Percentiles rank a stretch among this genome's conserved stretches.
These are phyloP conservation scores for Cyclaneusma minus DNA, from an alignment of 2,329 filamentous ascomycete genomes.

Conservation along the genomic window DNA sequence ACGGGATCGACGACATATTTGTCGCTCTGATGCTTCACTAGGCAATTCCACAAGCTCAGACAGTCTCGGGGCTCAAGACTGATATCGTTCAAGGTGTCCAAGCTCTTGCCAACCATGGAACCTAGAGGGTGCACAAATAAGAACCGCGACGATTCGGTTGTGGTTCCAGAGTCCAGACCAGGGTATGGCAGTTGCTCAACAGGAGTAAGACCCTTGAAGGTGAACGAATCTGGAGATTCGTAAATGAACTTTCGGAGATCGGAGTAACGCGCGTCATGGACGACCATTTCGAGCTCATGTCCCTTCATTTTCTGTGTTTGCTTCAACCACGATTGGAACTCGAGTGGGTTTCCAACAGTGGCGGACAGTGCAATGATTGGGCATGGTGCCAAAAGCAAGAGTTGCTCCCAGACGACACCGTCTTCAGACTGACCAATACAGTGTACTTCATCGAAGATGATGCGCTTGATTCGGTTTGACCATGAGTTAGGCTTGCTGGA, in stretches of 20 bases:
- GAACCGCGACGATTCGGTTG: slow-evolving; percentile 2
- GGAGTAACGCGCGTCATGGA: slow-evolving; percentile 55
- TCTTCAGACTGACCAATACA: slow-evolving; percentile 66
- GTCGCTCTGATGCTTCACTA: slow-evolving; percentile 39
- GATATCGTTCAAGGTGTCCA: slow-evolving; percentile 52
- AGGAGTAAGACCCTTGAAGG: slow-evolving; percentile 14
- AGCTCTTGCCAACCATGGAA: slow-evolving; percentile 41
- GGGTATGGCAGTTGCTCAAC: slow-evolving; percentile 23
- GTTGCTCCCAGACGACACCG: slow-evolving; percentile 64
- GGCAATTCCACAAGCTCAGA: slow-evolving; percentile 45
- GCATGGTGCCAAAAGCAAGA: slow-evolving; percentile 58
- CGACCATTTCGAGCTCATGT: slow-evolving; percentile 48
- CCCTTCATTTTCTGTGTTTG: slow-evolving; percentile 48
- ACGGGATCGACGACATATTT: slow-evolving; percentile 31
- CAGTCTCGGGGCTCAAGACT: slow-evolving; percentile 59
- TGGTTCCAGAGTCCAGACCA: slow-evolving; percentile 25
- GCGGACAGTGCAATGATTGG: slow-evolving; percentile 68
- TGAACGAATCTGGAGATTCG: slow-evolving; percentile 27
- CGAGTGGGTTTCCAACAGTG: slow-evolving; percentile 59
- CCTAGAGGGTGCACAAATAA: slow-evolving; percentile 55
- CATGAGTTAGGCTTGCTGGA: slow-evolving; percentile 38
- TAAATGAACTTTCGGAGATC: slow-evolving; percentile 66
- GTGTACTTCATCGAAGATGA: slow-evolving; percentile 75
- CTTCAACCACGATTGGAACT: slow-evolving; percentile 54
- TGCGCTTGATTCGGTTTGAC: slow-evolving; percentile 52